Conservation (phyloP, 169 alveolate genomes). For the Neospora caninum region DNA sequence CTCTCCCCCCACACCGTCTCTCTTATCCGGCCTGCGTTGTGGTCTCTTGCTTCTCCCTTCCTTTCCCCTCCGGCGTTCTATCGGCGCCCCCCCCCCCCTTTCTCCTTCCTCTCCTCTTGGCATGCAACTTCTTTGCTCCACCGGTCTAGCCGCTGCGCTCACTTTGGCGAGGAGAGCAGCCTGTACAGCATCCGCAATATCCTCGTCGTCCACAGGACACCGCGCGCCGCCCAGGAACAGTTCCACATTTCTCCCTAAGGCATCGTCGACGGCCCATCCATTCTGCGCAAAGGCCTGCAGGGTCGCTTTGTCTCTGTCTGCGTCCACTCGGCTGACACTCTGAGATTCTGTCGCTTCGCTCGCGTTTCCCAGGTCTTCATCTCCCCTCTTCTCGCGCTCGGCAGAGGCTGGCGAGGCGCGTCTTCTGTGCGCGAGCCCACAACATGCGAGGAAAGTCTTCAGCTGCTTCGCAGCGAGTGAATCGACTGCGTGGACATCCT, state of each 20-base stretch:
- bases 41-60: no score
- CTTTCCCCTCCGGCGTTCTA: no score
- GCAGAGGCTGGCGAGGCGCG: neutral
- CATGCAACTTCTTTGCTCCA: neutral
- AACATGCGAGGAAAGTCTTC: conserved; percentile 28
- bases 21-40: no score
- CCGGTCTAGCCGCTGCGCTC: neutral
- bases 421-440: conserved; percentile 15
- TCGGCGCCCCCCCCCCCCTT: no score
- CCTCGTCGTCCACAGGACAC: neutral
- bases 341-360: neutral
- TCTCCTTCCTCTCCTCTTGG: no score
- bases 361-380: neutral
- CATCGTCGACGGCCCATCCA: conserved; percentile 7
- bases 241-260: neutral
- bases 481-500: conserved; percentile 39
- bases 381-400: neutral
- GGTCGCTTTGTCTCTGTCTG: conserved; percentile 36
- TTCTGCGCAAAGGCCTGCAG: conserved; percentile 34
- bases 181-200: neutral
- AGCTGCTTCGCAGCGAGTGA: conserved; percentile 53
- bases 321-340: conserved; percentile 28
- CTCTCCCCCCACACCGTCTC: no score
- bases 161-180: conserved; percentile 24
- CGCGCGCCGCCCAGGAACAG: conserved; percentile 1